Conservation (phyloP, 305 asterid genomes). For the Ilex paraguariensis region DNA sequence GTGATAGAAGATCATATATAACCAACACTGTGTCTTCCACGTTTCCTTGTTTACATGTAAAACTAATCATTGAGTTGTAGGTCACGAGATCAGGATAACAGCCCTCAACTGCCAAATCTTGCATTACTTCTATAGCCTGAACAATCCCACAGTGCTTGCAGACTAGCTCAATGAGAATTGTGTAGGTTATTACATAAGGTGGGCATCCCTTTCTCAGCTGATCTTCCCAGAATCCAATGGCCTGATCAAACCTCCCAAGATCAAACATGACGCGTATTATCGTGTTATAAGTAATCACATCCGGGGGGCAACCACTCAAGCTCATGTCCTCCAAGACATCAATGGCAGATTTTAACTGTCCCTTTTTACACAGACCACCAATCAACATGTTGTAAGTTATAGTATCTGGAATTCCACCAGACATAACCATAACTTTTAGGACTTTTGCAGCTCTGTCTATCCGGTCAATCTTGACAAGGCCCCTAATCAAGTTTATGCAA, state of each 20-base stretch:
- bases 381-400: slow-evolving; percentile 88
- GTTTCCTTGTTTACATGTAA: slow-evolving; percentile 59
- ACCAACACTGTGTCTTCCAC: slow-evolving; percentile 46
- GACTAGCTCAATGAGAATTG: slow-evolving; percentile 64
- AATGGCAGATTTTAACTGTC: slow-evolving; percentile 44
- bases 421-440: slow-evolving; percentile 70
- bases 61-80: slow-evolving; percentile 66
- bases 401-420: slow-evolving; percentile 85
- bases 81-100: slow-evolving; percentile 85
- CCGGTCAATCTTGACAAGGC: slow-evolving; percentile 51
- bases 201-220: slow-evolving; percentile 77
- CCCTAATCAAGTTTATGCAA: slow-evolving; percentile 76
- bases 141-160: slow-evolving; percentile 56
- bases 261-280: slow-evolving; percentile 65
- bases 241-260: slow-evolving; percentile 53
- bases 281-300: slow-evolving; percentile 68
- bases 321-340: slow-evolving; percentile 69
- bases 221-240: slow-evolving; percentile 70
- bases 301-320: slow-evolving; percentile 88
- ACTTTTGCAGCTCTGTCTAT: slow-evolving; percentile 54
- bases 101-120: slow-evolving; percentile 76
- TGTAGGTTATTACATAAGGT: slow-evolving; percentile 64
- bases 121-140: slow-evolving; percentile 68
- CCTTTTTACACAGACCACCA: slow-evolving; percentile 72
- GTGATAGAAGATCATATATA: slow-evolving; percentile 47